Conservation (phyloP, 73 alveolate species). For the Paramecium sonneborni region DNA sequence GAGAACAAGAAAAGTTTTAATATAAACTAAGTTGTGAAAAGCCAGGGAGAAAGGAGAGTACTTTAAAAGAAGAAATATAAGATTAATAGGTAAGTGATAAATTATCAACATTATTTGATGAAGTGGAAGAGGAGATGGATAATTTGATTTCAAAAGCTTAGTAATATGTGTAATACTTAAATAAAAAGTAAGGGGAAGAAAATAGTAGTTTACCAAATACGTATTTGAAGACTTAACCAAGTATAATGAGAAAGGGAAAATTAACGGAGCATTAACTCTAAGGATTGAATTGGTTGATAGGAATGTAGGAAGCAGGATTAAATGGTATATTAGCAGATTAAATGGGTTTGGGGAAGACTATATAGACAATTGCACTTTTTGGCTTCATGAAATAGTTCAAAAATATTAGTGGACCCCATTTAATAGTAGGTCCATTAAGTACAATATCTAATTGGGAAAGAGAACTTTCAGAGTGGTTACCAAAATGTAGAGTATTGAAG, state of each 20-base stretch:
- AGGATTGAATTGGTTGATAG: slow-evolving; percentile 94
- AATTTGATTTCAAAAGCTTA: background rate
- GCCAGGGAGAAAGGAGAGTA: background rate
- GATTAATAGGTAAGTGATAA: background rate
- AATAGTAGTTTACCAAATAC: background rate
- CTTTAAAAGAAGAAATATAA: background rate
- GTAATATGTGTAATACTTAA: background rate
- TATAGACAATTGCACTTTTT: slow-evolving; percentile 91
- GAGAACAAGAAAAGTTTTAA: background rate
- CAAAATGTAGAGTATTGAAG: slow-evolving; percentile 61
- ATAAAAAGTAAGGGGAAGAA: background rate
- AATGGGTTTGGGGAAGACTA: slow-evolving; percentile 99
- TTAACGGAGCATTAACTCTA: slow-evolving; percentile 80
- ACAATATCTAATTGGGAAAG: slow-evolving; percentile 95
- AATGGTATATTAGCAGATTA: slow-evolving; percentile 99
- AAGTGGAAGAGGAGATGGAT: slow-evolving; percentile 13
- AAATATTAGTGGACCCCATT: slow-evolving; percentile 53
- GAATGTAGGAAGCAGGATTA: slow-evolving; percentile 83
- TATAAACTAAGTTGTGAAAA: background rate
- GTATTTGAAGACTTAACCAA: background rate
- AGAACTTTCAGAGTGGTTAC: slow-evolving; percentile 93
- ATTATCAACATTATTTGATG: background rate
- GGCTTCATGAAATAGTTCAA: slow-evolving; percentile 73
- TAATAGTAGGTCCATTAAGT: slow-evolving; percentile 94
- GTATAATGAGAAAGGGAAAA: background rate